phyloP scores from a whole-genome alignment of 805 yeast species.

The Yarrowia yakushimensis region DNA sequence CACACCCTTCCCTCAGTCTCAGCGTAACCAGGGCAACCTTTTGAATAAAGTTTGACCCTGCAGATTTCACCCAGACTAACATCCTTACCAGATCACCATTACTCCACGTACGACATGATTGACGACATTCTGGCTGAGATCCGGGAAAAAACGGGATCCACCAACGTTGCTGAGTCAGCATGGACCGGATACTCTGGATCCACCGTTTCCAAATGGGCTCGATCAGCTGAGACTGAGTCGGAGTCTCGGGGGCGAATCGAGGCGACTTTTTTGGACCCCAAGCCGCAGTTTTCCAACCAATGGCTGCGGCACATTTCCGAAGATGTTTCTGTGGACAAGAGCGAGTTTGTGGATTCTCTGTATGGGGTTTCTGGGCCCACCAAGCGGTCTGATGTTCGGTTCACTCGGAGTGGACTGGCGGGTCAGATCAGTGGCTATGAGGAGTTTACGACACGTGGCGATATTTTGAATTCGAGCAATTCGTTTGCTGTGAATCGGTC shows the following conservation, averaged over 20 bases:
- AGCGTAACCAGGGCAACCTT: no score
- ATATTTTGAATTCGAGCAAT: slow-evolving; percentile 56
- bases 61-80: no score
- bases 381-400: slow-evolving; percentile 61
- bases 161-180: background rate
- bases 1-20: no score
- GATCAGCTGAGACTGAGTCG: background rate
- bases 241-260: slow-evolving; percentile 32
- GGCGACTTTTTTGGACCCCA: slow-evolving; percentile 57
- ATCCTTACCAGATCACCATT: no score
- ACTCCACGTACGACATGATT: background rate
- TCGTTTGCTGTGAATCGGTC: slow-evolving; percentile 72
- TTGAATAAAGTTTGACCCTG: no score
- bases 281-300: slow-evolving; percentile 61
- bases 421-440: slow-evolving; percentile 63
- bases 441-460: slow-evolving; percentile 51
- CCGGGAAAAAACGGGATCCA: background rate
- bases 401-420: slow-evolving; percentile 68
- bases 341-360: slow-evolving; percentile 46
- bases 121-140: background rate
- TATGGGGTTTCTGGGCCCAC: slow-evolving; percentile 57
- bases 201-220: background rate
- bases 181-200: background rate
- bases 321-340: slow-evolving; percentile 35
- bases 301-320: slow-evolving; percentile 67